phyloP scores from a whole-genome alignment of 768 basidiomycete genomes.

The Tulasnella sp. region DNA sequence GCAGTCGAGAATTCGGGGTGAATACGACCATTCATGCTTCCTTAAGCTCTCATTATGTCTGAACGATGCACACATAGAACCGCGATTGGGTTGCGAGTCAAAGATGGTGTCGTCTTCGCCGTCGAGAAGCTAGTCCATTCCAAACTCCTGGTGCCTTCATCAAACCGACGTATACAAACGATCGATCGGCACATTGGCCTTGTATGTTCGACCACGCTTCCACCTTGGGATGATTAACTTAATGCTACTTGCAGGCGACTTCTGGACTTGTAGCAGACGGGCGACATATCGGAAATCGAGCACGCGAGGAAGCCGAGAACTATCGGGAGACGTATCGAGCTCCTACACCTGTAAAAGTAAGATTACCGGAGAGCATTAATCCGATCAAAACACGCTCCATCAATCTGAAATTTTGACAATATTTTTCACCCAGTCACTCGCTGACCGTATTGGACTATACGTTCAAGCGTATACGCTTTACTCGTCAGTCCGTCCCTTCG shows the following conservation, averaged over 20 bases:
- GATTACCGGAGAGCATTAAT: conserved; percentile 26
- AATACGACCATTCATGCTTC: conserved; percentile 33
- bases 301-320: conserved; percentile 75
- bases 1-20: conserved; percentile 98
- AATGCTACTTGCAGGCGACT: conserved; percentile 59
- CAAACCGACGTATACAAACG: conserved; percentile 89
- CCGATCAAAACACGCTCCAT: neutral
- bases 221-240: neutral
- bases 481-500: conserved; percentile 96
- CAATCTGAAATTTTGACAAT: neutral
- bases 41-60: conserved; percentile 18
- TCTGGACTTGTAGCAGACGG: conserved; percentile 93
- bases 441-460: conserved; percentile 82
- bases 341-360: conserved; percentile 75
- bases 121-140: conserved; percentile 98
- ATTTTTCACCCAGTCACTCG: conserved; percentile 49
- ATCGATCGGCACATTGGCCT: conserved; percentile 92
- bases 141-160: conserved; percentile 88
- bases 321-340: conserved; percentile 69
- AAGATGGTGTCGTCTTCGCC: conserved; percentile 90
- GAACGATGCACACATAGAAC: conserved; percentile 55
- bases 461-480: conserved; percentile 96
- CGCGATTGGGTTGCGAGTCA: conserved; percentile 91
- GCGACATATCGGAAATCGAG: conserved; percentile 77
- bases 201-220: conserved; percentile 47